phyloP scores from a whole-genome alignment of 352 stramenopile genomes.

The Phytopythium ostracodes region DNA sequence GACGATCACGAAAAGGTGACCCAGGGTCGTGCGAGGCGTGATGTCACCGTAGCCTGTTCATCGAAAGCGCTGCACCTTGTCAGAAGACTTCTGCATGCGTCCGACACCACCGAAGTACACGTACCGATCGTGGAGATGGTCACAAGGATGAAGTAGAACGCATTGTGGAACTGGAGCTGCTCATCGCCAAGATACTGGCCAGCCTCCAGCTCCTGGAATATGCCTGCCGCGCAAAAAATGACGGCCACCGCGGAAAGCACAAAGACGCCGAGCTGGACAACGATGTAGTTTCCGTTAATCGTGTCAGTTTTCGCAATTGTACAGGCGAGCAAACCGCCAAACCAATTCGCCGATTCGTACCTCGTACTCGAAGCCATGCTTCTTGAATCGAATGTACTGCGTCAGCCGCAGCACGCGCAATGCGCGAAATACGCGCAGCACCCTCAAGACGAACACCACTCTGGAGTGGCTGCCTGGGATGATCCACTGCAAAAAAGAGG shows the following conservation, averaged over 20 bases:
- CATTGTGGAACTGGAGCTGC: conserved; percentile 50
- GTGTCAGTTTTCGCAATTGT: conserved; percentile 2
- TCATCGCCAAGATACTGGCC: conserved; percentile 28
- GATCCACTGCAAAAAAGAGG: conserved; percentile 30
- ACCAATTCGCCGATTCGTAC: conserved; percentile 12
- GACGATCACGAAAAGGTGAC: conserved; percentile 66
- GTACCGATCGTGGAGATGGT: conserved; percentile 68
- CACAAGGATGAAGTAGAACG: conserved; percentile 74
- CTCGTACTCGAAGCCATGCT: conserved; percentile 74
- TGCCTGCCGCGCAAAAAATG: conserved; percentile 55
- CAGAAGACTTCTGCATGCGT: neutral
- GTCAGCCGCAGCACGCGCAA: conserved; percentile 56
- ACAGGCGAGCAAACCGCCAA: neutral
- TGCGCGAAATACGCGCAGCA: conserved; percentile 66
- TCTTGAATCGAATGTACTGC: conserved; percentile 53
- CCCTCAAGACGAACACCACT: conserved; percentile 60
- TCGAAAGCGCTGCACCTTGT: neutral
- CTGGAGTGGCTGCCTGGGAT: conserved; percentile 36
- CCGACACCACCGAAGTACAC: neutral
- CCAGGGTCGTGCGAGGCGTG: conserved; percentile 39
- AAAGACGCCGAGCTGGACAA: conserved; percentile 50
- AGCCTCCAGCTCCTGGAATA: conserved; percentile 60
- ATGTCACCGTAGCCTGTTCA: conserved; percentile 62
- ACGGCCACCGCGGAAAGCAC: conserved; percentile 59
- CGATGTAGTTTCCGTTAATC: too few species aligned